Percentiles rank a stretch among this genome's conserved stretches.
phyloP scores from a whole-genome alignment of 495 filamentous ascomycete species.

The Penicillium riverlandense region DNA sequence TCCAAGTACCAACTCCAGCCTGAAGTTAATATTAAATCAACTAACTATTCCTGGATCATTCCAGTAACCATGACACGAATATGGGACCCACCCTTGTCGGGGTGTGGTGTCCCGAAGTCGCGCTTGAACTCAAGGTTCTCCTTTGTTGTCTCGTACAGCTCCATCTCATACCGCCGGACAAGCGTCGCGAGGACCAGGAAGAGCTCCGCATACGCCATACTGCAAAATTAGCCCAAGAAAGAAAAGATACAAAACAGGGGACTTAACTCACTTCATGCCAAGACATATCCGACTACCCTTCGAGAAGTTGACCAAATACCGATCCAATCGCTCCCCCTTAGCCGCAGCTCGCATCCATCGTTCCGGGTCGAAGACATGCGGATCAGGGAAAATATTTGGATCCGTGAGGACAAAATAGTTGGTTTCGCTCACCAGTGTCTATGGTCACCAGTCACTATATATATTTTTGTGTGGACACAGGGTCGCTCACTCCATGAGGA shows the following conservation, averaged over 20 bases:
- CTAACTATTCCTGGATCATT: neutral
- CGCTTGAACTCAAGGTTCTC: constrained; percentile 21
- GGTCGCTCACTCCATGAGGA: constrained; percentile 19
- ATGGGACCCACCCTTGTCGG: constrained; percentile 2
- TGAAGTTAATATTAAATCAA: no score
- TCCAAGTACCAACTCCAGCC: no score
- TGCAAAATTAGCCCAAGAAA: constrained; percentile 8
- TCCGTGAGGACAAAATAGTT: constrained; percentile 39
- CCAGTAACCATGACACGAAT: no score
- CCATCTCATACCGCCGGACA: constrained; percentile 30
- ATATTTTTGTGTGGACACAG: no score
- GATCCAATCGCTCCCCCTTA: constrained; percentile 23
- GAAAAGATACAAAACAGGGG: constrained; percentile 5
- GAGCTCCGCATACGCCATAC: constrained; percentile 39
- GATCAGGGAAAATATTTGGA: constrained; percentile 40
- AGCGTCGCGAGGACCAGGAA: constrained; percentile 30
- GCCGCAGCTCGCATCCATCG: constrained; percentile 37
- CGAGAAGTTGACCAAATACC: constrained; percentile 33
- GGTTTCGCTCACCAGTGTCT: constrained; percentile 40
- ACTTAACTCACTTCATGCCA: constrained; percentile 27
- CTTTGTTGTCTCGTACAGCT: constrained; percentile 24
- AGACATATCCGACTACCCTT: constrained; percentile 36
- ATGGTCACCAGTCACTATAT: no score
- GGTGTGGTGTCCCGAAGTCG: constrained; percentile 16
- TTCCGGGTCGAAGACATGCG: constrained; percentile 40